Percentiles rank a stretch among this genome's conserved stretches.
Evolutionary conservation across 176 grass and related monocot genomes (phyloP).

Genomic region (Calamus simplicifolius): DNA sequence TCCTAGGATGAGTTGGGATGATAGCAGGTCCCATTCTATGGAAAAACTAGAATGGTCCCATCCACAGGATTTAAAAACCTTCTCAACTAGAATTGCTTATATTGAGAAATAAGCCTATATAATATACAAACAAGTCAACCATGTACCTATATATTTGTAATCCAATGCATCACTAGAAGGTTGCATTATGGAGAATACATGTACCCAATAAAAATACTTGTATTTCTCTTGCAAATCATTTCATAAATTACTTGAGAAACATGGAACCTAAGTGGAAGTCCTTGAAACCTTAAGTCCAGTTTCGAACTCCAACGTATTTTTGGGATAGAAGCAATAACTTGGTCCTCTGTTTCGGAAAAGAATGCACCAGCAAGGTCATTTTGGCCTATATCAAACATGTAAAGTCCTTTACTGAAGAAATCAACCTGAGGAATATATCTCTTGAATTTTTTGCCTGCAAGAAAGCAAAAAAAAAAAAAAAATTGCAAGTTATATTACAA

Average conservation of each 20-base stretch:
- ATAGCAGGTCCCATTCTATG: too few species aligned
- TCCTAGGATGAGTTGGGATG: too few species aligned
- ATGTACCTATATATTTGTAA: too few species aligned
- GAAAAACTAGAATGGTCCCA: too few species aligned
- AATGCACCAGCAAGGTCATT: slow-evolving; percentile 91
- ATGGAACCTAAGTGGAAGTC: not conserved
- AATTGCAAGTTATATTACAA: not conserved
- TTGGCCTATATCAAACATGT: slow-evolving; percentile 98
- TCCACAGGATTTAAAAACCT: too few species aligned
- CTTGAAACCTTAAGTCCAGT: slow-evolving; percentile 70
- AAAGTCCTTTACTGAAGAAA: slow-evolving; percentile 70
- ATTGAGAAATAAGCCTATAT: too few species aligned
- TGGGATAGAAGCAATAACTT: slow-evolving; percentile 73
- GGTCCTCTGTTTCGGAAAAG: slow-evolving; percentile 76
- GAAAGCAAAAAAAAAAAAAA: slow-evolving; percentile 4
- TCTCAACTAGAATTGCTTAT: too few species aligned
- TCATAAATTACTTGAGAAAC: not conserved
- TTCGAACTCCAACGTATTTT: slow-evolving; percentile 82
- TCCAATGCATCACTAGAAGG: too few species aligned
- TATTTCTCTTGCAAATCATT: too few species aligned
- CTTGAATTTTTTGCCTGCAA: slow-evolving; percentile 54
- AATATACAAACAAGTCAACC: too few species aligned
- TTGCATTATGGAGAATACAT: too few species aligned
- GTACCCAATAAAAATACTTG: too few species aligned
- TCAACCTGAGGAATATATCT: slow-evolving; percentile 63